phyloP scores from a whole-genome alignment of 108 stramenopile genomes.

The Aureococcus anophagefferens region DNA sequence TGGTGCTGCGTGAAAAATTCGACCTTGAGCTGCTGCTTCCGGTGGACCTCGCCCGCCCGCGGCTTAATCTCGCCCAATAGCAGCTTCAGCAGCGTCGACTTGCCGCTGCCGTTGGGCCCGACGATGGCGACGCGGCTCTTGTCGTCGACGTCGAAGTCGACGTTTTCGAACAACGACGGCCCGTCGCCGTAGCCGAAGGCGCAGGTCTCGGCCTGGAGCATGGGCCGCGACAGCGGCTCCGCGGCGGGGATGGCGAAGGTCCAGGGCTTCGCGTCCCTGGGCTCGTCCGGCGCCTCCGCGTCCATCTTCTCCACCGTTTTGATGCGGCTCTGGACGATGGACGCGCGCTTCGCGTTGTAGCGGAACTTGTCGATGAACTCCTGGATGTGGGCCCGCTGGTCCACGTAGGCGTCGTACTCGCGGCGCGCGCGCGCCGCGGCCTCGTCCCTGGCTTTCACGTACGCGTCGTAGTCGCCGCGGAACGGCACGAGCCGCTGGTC shows the following conservation, averaged over 20 bases:
- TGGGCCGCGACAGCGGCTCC: no score
- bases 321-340: conserved; percentile 91
- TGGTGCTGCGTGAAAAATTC: conserved; percentile 95
- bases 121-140: conserved; percentile 71
- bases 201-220: no score
- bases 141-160: conserved; percentile 86
- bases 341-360: conserved; percentile 83
- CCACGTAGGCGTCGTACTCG: conserved; percentile 80
- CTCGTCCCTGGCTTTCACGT: conserved; percentile 72
- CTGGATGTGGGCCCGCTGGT: conserved; percentile 90
- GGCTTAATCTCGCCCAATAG: conserved; percentile 77
- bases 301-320: conserved; percentile 94
- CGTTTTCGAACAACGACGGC: conserved; percentile 77
- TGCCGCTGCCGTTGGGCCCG: conserved; percentile 48
- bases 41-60: conserved; percentile 59
- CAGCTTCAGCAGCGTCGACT: conserved; percentile 77
- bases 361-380: no score
- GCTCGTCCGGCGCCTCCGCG: no score
- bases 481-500: conserved; percentile 58
- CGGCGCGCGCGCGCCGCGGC: conserved; percentile 67
- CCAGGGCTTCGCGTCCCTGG: no score
- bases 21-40: conserved; percentile 74
- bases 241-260: not conserved
- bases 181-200: no score
- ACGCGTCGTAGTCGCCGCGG: conserved; percentile 90